Evolutionary conservation across 345 rosid genomes (phyloP), one percentile per base, ranked within the genome.

Genomic region (Aquilaria sinensis): DNA sequence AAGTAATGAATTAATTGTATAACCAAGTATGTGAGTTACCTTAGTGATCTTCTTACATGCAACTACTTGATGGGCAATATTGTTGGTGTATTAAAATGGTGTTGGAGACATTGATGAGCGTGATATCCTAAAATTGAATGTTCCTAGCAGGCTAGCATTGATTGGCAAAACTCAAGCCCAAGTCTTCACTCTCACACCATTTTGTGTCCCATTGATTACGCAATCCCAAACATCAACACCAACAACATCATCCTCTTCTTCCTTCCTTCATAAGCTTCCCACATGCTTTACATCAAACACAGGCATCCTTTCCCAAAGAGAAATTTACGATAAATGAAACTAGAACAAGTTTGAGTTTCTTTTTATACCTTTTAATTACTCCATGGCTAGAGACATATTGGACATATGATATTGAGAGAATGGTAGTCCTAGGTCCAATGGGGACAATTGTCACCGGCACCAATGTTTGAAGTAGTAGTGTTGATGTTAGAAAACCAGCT

Each of bases 391-490:
- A 88, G 31, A 88, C 86, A 23, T 86, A 83, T 0, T 47, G 37
- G 50, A 76, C 53, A 29, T 76, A 10, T 0, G 53, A 31, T 50
- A 83, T 53, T 1, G 76, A 63, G 58, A 85, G 61, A 62, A 77
- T 67, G 57, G 5, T 29, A 66, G 74, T 74, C 12, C 88, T 88
- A 2, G 80, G 80, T 66, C 84, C 85, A 9, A 85, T 75, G 54
- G 86, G 77, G 52, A 85, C 92, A 85, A 54, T 85, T 88, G 47
- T 85, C 88, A 13, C 92, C 92, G 0, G 73, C 76, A 4, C 73
- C 86, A 52, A 86, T 77, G 0, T 7, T 66, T 1, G 85, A 75
- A 12, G 78, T 70, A 14, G 61, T 16, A 31, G 79, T 70, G 52
- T 12, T 69, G 62, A 85, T 67, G 64, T 79, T 74, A 3, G 51